Base-by-base conservation (phyloP, 2,329 filamentous ascomycete genomes). In the Penicillium psychrosexuale region DNA sequence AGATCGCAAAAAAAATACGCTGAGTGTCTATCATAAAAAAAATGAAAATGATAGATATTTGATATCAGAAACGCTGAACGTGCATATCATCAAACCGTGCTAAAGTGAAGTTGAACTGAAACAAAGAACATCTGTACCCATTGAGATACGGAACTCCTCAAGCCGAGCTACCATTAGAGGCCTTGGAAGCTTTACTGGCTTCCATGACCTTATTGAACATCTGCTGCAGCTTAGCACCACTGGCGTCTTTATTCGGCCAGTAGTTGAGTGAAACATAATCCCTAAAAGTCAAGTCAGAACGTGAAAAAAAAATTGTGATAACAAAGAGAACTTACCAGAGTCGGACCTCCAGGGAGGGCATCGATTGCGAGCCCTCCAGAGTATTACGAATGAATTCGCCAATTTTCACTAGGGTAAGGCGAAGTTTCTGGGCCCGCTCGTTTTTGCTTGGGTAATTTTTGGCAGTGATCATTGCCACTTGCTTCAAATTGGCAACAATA, bases 161-260 rank as follows among this genome's bases (percentile, higher is more conserved):
- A 47, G 38, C 58, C 55, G 61, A 72, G 50, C 59, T 56, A 19
- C 69, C 67, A 47, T 68, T 69, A 19, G 65, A 65, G 15, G 61
- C 31, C 31, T 67, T 64, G 19, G 60, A 51, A 48, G 64, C 61
- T 50, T 66, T 71, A 34, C 63, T 66, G 13, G 65, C 65, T 59
- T 68, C 69, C 52, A 64, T 61, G 27, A 74, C 66, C 60, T 71
- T 74, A 45, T 71, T 61, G 57, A 72, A 75, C 70, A 74, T 74
- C 47, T 66, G 62, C 53, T 70, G 69, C 24, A 75, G 65, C 58
- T 73, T 70, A 17, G 62, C 51, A 28, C 71, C 71, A 52, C 66
- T 68, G 31, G 67, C 68, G 7, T 76, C 75, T 60, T 76, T 75
- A 62, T 78, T 77, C 15, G 76, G 75, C 75, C 77, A 79, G 58